Evolutionary conservation across 2,329 filamentous ascomycete genomes (phyloP).

Genomic region (Zymoseptoria passerinii): DNA sequence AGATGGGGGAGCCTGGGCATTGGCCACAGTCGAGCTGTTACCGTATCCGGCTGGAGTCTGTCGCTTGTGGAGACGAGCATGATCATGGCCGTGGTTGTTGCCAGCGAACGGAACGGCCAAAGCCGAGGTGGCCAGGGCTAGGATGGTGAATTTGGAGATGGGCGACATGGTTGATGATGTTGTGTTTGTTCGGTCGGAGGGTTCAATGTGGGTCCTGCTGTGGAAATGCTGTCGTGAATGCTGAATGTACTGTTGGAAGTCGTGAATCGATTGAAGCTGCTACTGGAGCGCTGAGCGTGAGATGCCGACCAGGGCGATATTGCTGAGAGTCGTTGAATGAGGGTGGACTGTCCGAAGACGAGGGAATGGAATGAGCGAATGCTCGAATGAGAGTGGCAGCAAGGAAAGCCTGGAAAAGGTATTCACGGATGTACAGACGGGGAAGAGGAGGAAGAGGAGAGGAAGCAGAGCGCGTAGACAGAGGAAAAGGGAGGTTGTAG

Average conservation of each 20-base stretch:
- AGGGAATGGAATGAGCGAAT: constrained; percentile 36
- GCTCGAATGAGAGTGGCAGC: constrained; percentile 29
- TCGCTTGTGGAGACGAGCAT: constrained; percentile 22
- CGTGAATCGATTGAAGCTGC: constrained; percentile 19
- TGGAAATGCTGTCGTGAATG: constrained; percentile 2
- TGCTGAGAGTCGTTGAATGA: constrained; percentile 21
- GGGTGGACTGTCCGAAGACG: constrained; percentile 30
- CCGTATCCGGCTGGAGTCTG: constrained; percentile 1
- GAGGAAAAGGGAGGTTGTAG: constrained; percentile 4
- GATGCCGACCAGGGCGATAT: constrained; percentile 37
- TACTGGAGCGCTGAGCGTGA: constrained; percentile 33
- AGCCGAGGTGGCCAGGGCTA: constrained; percentile 36
- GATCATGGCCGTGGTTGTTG: constrained; percentile 17
- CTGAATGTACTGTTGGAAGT: background rate
- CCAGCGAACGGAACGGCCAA: constrained; percentile 31
- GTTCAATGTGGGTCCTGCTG: background rate
- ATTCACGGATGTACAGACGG: constrained; percentile 17
- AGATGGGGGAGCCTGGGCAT: background rate
- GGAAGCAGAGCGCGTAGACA: background rate
- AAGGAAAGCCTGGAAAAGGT: constrained; percentile 5
- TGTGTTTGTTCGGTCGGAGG: constrained; percentile 11
- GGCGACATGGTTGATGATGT: constrained; percentile 27
- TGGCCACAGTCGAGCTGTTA: constrained; percentile 4
- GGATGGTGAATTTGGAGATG: constrained; percentile 33
- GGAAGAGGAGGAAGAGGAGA: constrained; percentile 12